phyloP scores from a whole-genome alignment of 257 asterid species.

The Rehmannia glutinosa region DNA sequence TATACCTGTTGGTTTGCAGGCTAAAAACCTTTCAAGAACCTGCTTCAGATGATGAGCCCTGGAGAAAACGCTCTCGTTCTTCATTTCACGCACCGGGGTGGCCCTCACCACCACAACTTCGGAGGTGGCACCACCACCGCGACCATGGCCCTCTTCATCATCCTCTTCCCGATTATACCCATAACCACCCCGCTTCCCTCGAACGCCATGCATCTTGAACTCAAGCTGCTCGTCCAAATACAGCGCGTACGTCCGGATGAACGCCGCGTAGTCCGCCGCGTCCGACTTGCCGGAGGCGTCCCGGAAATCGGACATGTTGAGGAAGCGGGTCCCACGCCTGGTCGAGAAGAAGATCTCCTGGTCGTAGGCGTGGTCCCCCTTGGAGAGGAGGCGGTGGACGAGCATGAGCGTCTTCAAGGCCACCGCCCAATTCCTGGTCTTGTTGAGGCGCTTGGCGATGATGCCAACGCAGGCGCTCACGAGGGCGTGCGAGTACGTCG shows the following conservation, averaged over 20 bases:
- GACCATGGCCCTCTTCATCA: conserved; percentile 28
- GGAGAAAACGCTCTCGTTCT: conserved; percentile 40
- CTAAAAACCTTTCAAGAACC: conserved; percentile 65
- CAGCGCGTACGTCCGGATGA: conserved; percentile 60
- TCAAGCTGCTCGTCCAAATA: conserved; percentile 78
- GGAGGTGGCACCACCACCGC: neutral
- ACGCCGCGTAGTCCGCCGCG: conserved; percentile 78
- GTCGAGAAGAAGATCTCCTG: conserved; percentile 71
- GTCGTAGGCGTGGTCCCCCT: conserved; percentile 54
- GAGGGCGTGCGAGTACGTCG: conserved; percentile 51
- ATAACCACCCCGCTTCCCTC: conserved; percentile 37
- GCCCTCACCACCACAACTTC: conserved; percentile 23
- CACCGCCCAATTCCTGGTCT: conserved; percentile 87
- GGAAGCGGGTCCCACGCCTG: conserved; percentile 70
- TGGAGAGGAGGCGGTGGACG: conserved; percentile 57
- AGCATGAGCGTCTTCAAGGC: conserved; percentile 80
- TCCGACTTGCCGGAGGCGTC: conserved; percentile 42
- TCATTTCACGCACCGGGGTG: conserved; percentile 57
- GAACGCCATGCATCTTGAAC: conserved; percentile 67
- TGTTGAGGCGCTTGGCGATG: conserved; percentile 66
- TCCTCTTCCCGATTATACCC: conserved; percentile 37
- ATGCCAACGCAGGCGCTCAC: conserved; percentile 51
- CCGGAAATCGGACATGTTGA: conserved; percentile 71
- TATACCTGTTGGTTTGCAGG: conserved; percentile 86
- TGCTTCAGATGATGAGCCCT: conserved; percentile 55